These are phyloP conservation scores for Entomortierella lignicola DNA, from an alignment of 192 early-diverging fungal genomes.

Conservation along the genomic window DNA sequence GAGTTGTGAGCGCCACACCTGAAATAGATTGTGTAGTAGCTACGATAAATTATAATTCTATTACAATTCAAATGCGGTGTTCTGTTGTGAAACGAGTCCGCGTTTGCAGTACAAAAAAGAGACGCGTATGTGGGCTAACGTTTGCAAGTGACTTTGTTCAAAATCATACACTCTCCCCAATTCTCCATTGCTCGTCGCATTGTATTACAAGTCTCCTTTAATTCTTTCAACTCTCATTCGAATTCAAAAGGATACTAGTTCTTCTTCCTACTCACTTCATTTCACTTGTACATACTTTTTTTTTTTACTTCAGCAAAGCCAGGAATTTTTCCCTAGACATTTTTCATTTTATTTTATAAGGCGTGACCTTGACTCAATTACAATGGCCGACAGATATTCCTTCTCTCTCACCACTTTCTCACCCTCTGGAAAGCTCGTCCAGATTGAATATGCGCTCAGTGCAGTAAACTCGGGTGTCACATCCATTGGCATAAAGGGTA, in stretches of 20 bases:
- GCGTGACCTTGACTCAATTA: background rate
- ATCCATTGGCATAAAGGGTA: conserved; percentile 57
- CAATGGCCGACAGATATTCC: conserved; percentile 53
- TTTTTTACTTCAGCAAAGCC: no score
- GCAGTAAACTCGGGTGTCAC: conserved; percentile 73
- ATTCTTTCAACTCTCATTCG: no score
- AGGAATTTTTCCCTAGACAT: background rate
- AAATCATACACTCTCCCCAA: no score
- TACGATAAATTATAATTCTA: background rate
- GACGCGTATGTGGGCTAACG: conserved; percentile 24
- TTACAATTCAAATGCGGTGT: no score
- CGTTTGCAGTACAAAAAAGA: conserved; percentile 3
- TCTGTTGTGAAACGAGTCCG: background rate
- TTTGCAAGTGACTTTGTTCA: conserved; percentile 10
- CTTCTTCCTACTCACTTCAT: no score
- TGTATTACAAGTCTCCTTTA: background rate
- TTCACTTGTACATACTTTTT: no score
- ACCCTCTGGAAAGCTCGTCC: conserved; percentile 97
- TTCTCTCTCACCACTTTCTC: conserved; percentile 99
- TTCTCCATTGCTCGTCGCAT: no score
- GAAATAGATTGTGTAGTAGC: no score
- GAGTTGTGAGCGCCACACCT: no score
- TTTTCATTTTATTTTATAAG: background rate
- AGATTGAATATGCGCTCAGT: conserved; percentile 98
- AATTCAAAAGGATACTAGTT: no score